Conservation (phyloP, 2,329 filamentous ascomycete genomes). For the Ceratocystis destructans region DNA sequence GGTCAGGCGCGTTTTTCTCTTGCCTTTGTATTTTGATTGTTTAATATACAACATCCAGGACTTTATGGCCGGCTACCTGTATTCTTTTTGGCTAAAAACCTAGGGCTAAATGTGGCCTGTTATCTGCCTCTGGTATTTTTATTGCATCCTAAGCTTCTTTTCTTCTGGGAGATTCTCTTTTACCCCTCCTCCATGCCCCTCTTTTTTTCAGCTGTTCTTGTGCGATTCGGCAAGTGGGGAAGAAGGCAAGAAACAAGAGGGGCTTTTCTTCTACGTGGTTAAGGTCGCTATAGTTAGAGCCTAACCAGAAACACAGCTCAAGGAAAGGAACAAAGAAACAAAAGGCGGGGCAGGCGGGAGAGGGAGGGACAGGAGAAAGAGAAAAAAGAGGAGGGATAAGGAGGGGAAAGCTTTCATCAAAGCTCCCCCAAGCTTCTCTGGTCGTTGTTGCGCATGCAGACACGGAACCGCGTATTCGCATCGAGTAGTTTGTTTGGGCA, state of each 20-base stretch:
- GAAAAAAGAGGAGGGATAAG: constrained; percentile 3
- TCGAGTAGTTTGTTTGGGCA: neutral
- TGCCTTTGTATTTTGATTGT: neutral
- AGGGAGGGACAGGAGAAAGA: neutral
- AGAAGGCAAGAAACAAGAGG: constrained; percentile 11
- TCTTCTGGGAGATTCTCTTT: constrained; percentile 6
- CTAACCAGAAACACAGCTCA: neutral
- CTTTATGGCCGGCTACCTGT: neutral
- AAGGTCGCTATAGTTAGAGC: neutral
- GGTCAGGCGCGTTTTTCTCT: no score
- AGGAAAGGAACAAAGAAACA: neutral
- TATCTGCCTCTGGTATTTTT: neutral
- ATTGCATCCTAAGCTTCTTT: neutral
- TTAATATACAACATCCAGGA: neutral
- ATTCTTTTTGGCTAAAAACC: no score
- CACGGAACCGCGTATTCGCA: neutral
- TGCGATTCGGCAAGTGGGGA: constrained; percentile 7
- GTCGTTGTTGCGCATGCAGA: neutral
- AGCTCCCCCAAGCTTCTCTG: neutral
- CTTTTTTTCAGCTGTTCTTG: neutral
- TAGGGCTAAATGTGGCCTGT: no score
- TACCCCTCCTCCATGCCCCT: neutral
- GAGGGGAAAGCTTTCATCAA: neutral
- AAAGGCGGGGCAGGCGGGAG: neutral
- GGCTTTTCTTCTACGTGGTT: neutral